Base-by-base conservation (phyloP, 2,329 filamentous ascomycete species). In the Tolypocladium sp. region DNA sequence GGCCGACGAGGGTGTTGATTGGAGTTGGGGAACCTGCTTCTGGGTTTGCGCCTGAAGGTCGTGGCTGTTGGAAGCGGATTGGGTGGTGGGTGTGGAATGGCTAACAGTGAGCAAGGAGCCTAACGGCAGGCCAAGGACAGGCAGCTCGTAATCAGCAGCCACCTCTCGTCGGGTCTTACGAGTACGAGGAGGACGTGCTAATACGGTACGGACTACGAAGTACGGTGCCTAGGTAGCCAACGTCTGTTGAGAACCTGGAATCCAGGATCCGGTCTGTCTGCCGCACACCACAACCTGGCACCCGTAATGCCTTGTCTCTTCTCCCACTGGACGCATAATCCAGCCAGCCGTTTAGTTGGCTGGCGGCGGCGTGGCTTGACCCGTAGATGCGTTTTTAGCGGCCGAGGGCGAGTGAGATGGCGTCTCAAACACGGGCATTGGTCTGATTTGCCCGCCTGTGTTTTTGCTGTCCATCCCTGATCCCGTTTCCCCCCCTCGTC, bases 1-100 rank as follows among this genome's bases (percentile, higher is more conserved):
- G 49, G 51, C n/a, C 17, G 55, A 35, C 57, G 33, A 58, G 57
- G 52, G 38, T 49, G 46, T 42, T 42, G 55, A 57, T 55, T 54
- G 41, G 54, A 38, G 38, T 44, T n/a, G 56, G 25, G 49, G 55
- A 35, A 20, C 13, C 37, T 25, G 52, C 52, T 27, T 37, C 40
- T 33, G 40, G 55, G 30, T 44, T 41, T 41, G 55, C 38, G 55
- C 55, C 55, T 44, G 35, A 15, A 44, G 55, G 55, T 33, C 55
- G 55, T 44, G 38, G 37, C 5, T 35, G 55, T 30, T 33, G 49
- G n/a, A 20, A 17, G 49, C 49, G 49, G 38, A 56, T 56, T 41
- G 55, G 52, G 35, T 20, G 35, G 52, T 27, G 35, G 35, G 37
- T 35, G n/a, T 27, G 35, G 3, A 17, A 55, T 22, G 37, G 25